A percentile compares a stretch with the other conserved stretches of the same genome.
phyloP scores from a whole-genome alignment of 2,329 filamentous ascomycete species.

The Emericellopsis atlantica region DNA sequence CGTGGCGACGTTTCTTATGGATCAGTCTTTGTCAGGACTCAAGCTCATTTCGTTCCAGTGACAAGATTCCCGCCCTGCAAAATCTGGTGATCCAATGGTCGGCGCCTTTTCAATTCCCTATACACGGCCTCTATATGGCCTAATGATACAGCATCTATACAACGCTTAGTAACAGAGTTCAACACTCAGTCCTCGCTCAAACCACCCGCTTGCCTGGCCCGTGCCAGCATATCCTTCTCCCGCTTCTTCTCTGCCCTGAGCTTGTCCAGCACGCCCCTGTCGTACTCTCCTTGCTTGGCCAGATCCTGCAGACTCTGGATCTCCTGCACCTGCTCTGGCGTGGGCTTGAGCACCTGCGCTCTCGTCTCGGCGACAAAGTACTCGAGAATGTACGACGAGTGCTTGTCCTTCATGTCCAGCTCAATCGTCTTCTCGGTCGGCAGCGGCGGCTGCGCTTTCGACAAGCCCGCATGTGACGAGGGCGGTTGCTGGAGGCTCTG shows the following conservation, averaged over 20 bases:
- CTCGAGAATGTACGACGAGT: slow-evolving; percentile 48
- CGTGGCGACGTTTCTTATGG: too few relatives aligned
- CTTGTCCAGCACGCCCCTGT: slow-evolving; percentile 39
- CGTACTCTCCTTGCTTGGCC: slow-evolving; percentile 33
- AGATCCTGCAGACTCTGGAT: slow-evolving; percentile 44
- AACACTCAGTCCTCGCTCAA: slow-evolving; percentile 13
- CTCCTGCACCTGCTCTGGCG: slow-evolving; percentile 44
- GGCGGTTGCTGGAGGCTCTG: slow-evolving; percentile 20
- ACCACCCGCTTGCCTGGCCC: slow-evolving; percentile 24
- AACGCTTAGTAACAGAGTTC: background rate
- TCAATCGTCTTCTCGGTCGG: slow-evolving; percentile 35
- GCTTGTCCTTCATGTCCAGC: slow-evolving; percentile 52
- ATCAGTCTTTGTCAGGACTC: too few relatives aligned
- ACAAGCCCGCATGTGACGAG: slow-evolving; percentile 33
- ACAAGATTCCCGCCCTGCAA: too few relatives aligned
- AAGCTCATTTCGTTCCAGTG: too few relatives aligned
- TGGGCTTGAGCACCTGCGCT: slow-evolving; percentile 43
- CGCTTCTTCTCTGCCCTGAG: slow-evolving; percentile 44
- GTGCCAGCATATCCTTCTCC: slow-evolving; percentile 40
- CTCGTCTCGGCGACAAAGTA: slow-evolving; percentile 50
- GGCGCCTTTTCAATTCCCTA: background rate
- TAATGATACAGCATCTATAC: background rate
- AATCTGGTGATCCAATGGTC: too few relatives aligned
- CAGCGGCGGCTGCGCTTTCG: slow-evolving; percentile 33
- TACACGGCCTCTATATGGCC: background rate